Evolutionary conservation across 1,284 basidiomycete genomes (phyloP).

Genomic region (Moniliophthora roreri): DNA sequence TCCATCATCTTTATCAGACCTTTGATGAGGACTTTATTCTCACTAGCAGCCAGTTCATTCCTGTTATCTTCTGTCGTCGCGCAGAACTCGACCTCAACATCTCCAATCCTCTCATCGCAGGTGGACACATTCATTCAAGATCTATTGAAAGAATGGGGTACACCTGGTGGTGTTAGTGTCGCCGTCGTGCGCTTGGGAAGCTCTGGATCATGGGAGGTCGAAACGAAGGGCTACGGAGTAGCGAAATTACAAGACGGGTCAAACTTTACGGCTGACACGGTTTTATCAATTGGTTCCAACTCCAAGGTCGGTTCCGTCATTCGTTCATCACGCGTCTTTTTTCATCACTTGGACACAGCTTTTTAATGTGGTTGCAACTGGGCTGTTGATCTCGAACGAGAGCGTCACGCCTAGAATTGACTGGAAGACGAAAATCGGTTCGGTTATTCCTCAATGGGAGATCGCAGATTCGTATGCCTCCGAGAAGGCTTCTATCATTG

Average conservation of each 20-base stretch:
- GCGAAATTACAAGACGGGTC: slow-evolving; percentile 16
- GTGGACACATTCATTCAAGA: slow-evolving; percentile 17
- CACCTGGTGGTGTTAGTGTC: slow-evolving; percentile 20
- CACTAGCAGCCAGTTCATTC: background rate
- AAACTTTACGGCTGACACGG: slow-evolving; percentile 8
- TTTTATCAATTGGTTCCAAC: slow-evolving; percentile 14
- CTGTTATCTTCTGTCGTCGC: background rate
- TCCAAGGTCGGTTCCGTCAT: slow-evolving; percentile 18
- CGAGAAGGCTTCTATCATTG: slow-evolving; percentile 20
- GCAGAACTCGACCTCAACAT: background rate
- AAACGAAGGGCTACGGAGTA: slow-evolving; percentile 22
- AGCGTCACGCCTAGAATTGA: no score
- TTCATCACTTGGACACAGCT: no score
- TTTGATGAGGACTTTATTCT: background rate
- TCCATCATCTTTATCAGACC: no score
- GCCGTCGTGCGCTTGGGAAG: slow-evolving; percentile 17
- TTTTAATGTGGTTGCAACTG: no score
- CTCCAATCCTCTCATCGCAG: background rate
- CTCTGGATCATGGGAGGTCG: slow-evolving; percentile 18
- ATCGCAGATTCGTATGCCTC: slow-evolving; percentile 21
- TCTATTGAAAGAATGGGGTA: slow-evolving; percentile 18
- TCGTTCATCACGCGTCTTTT: no score
- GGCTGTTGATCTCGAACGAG: no score
- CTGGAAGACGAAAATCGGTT: no score
- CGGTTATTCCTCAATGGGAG: slow-evolving; percentile 23